Evolutionary conservation across 106 monocot species (phyloP), one percentile per base, ranked within the genome.

Genomic region (Agapanthus africanus): DNA sequence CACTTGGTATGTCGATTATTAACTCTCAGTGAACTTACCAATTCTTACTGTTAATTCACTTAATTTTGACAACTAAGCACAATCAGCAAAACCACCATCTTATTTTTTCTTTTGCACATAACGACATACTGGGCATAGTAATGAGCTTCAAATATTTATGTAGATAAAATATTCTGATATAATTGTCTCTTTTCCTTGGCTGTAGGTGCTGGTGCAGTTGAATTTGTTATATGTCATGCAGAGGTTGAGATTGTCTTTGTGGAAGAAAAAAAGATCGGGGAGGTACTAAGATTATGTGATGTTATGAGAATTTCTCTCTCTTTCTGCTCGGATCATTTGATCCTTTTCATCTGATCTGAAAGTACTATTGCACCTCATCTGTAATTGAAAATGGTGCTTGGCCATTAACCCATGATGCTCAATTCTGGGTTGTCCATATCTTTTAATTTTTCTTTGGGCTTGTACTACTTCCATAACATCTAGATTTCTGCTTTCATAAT

Each of bases 221-320:
- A 94, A 80, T 94, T 94, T 56, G 82, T 94, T 73, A 31, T 90
- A 69, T 87, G 84, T 44, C 94, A 94, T 79, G 87, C 94, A n/a
- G 94, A 94, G 47, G 80, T 90, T 74, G 65, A 85, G 54, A 87
- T 90, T 81, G 87, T 69, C 69, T 85, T 94, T 83, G 90, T 81
- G 16, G 90, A 90, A 73, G 94, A 94, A 41, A 94, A 81, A 71
- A 94, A 90, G 76, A 87, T 90, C 38, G 30, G 54, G 19, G 87
- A 87, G 84, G 90, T 90, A 78, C n/a, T n/a, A n/a, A n/a, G n/a
- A n/a, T n/a, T n/a, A n/a, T n/a, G n/a, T n/a, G n/a, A n/a, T n/a
- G n/a, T n/a, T n/a, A n/a, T n/a, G n/a, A n/a, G n/a, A n/a, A n/a
- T n/a, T n/a, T n/a, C n/a, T n/a, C n/a, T n/a, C n/a, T n/a, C n/a